phyloP scores from a whole-genome alignment of 148 eudicot genomes.

The Chenopodium suecicum region DNA sequence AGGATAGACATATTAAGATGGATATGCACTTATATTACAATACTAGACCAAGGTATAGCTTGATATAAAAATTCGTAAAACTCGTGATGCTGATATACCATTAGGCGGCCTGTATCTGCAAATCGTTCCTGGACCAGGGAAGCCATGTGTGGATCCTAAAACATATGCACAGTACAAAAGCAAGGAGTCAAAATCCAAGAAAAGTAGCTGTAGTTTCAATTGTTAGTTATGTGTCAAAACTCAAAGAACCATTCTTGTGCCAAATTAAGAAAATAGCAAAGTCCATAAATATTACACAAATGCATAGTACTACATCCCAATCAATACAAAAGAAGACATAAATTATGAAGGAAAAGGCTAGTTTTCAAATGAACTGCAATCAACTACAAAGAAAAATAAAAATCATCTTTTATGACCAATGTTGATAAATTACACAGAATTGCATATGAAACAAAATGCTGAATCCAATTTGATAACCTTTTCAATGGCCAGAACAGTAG shows the following conservation, averaged over 20 bases:
- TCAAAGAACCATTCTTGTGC: background rate
- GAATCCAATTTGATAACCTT: constrained; percentile 34
- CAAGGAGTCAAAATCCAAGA: constrained; percentile 12
- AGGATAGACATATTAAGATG: background rate
- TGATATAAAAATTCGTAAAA: background rate
- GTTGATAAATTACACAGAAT: background rate
- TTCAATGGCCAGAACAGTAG: constrained; percentile 73
- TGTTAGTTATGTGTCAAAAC: background rate
- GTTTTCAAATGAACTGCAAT: background rate
- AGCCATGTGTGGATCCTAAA: constrained; percentile 91
- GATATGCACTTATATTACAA: background rate
- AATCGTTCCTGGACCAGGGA: constrained; percentile 75
- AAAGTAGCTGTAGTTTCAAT: background rate
- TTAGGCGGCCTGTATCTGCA: constrained; percentile 43
- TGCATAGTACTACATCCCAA: background rate
- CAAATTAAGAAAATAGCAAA: background rate
- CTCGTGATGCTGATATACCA: constrained; percentile 42
- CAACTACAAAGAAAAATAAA: background rate
- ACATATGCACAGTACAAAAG: constrained; percentile 14
- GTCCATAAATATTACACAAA: background rate
- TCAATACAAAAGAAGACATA: background rate
- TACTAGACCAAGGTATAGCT: background rate
- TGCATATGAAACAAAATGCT: constrained; percentile 2
- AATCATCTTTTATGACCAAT: background rate
- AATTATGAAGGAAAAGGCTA: background rate